A percentile compares a stretch with the other conserved stretches of the same genome.
phyloP scores from a whole-genome alignment of 306 rosid species.

The Quercus parvula region DNA sequence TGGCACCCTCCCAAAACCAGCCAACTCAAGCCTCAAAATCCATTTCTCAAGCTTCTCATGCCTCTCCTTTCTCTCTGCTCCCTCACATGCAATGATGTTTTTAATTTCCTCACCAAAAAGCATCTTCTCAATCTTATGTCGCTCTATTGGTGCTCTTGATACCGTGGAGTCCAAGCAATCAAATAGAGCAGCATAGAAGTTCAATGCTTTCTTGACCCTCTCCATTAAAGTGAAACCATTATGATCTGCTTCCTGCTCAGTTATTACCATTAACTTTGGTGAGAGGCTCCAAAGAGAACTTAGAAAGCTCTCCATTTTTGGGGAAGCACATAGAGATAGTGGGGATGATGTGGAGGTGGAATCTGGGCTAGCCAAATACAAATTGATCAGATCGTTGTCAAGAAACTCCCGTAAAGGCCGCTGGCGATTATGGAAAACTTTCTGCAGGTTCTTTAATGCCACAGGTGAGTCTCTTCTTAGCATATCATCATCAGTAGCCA shows the following conservation, averaged over 20 bases:
- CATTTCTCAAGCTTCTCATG: constrained; percentile 80
- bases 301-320: constrained; percentile 72
- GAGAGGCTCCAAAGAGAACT: constrained; percentile 52
- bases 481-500: constrained; percentile 66
- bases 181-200: constrained; percentile 68
- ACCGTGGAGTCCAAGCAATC: constrained; percentile 79
- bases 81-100: constrained; percentile 81
- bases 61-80: constrained; percentile 67
- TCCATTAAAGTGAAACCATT: constrained; percentile 61
- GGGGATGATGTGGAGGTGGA: constrained; percentile 59
- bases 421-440: constrained; percentile 45
- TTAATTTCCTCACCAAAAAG: constrained; percentile 78
- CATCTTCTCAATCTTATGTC: constrained; percentile 68
- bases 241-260: constrained; percentile 89
- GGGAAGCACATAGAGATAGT: constrained; percentile 52
- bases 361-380: constrained; percentile 54
- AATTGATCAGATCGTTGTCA: constrained; percentile 54
- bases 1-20: constrained; percentile 57
- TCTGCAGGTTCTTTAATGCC: constrained; percentile 40
- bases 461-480: constrained; percentile 49
- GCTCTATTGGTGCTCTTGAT: constrained; percentile 48
- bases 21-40: constrained; percentile 56
- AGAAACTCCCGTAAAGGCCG: constrained; percentile 72
- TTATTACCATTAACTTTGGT: constrained; percentile 69
- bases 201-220: constrained; percentile 53